Percentiles rank a stretch among this genome's conserved stretches.
phyloP scores from a whole-genome alignment of 495 filamentous ascomycete genomes.

The Recurvomyces mirabilis region DNA sequence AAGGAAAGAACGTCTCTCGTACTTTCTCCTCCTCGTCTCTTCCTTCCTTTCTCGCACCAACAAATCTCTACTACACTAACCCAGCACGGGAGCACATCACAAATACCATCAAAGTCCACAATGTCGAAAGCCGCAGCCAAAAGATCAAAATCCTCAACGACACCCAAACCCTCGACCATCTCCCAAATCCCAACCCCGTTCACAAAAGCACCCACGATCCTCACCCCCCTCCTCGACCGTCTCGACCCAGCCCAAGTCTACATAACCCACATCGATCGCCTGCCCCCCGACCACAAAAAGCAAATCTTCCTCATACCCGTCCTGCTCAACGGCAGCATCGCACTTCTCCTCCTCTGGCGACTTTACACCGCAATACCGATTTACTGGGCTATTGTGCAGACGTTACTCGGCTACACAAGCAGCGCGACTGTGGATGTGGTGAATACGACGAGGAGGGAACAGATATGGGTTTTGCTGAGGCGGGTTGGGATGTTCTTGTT shows the following conservation, averaged over 20 bases:
- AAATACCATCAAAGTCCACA: no score
- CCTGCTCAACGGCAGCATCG: constrained; percentile 54
- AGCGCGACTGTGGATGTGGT: constrained; percentile 46
- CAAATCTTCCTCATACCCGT: constrained; percentile 66
- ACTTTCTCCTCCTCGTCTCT: no score
- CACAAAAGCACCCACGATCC: constrained; percentile 42
- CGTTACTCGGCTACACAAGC: constrained; percentile 49
- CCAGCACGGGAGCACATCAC: no score
- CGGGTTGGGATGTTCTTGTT: constrained; percentile 51
- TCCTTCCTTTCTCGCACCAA: no score
- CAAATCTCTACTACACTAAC: no score
- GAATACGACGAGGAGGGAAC: constrained; percentile 38
- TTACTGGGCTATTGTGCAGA: constrained; percentile 52
- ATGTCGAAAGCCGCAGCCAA: background rate
- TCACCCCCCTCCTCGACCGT: constrained; percentile 49
- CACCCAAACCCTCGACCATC: constrained; percentile 1
- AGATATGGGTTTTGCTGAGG: constrained; percentile 38
- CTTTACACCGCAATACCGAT: constrained; percentile 48
- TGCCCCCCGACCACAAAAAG: constrained; percentile 52
- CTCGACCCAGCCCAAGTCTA: constrained; percentile 58
- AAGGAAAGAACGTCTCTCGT: no score
- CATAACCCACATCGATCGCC: constrained; percentile 64
- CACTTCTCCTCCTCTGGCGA: constrained; percentile 47
- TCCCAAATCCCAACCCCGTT: constrained; percentile 49
- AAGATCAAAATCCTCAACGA: background rate